Conservation (phyloP, 441 rosid genomes). For the Corymbia citriodora region DNA sequence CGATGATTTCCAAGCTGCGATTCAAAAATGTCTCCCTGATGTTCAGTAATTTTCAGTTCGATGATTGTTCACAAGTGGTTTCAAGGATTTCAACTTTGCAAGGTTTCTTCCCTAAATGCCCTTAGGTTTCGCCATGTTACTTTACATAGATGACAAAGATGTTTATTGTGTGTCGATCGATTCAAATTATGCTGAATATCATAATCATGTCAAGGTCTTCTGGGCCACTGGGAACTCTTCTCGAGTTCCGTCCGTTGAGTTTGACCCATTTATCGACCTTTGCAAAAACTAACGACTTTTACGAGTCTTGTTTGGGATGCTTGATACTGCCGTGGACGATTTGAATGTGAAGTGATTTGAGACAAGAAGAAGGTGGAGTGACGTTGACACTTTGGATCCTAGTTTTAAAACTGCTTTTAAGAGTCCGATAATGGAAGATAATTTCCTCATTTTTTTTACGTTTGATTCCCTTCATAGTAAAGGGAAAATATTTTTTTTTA, state of each 20-base stretch:
- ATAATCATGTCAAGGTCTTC: background rate
- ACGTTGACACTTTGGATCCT: background rate
- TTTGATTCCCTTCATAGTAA: background rate
- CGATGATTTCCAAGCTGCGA: constrained; percentile 33
- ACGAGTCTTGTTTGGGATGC: background rate
- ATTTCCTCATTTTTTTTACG: background rate
- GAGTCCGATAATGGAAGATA: background rate
- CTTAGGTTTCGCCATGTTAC: background rate
- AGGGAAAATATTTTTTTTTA: no score
- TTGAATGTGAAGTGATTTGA: background rate
- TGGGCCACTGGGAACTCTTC: background rate
- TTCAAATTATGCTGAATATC: background rate
- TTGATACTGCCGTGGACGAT: background rate
- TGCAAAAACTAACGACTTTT: background rate
- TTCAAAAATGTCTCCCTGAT: constrained; percentile 28
- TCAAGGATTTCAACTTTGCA: background rate
- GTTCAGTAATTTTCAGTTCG: background rate
- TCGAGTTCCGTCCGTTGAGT: background rate
- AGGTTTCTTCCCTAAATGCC: background rate
- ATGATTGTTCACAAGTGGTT: background rate
- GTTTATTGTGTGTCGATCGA: background rate
- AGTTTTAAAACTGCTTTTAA: background rate
- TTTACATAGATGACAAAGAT: background rate
- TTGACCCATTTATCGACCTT: background rate
- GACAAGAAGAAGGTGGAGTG: background rate